A percentile compares a stretch with the other conserved stretches of the same genome.
Evolutionary conservation across 257 asterid species (phyloP).

Genomic region (Lithospermum erythrorhizon): DNA sequence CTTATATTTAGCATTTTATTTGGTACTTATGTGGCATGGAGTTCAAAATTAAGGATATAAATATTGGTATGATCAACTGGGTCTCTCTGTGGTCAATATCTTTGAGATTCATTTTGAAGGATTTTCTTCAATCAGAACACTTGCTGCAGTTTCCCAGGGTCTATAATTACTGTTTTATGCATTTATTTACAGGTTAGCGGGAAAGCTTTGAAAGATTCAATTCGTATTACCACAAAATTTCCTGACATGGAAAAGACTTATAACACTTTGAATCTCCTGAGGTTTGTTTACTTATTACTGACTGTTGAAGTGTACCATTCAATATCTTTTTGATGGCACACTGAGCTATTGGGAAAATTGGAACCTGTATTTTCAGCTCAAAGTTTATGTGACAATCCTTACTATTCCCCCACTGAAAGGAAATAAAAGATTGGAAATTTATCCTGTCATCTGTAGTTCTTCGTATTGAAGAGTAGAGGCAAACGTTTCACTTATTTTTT

Average conservation of each 20-base stretch:
- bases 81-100: not conserved
- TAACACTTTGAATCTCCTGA: slow-evolving; percentile 52
- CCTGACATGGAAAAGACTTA: slow-evolving; percentile 70
- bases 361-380: not conserved
- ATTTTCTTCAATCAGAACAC: not conserved
- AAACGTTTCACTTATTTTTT: no score
- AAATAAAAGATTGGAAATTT: no score
- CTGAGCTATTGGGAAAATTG: not conserved
- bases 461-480: no score
- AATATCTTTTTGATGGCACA: not conserved
- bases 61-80: not conserved
- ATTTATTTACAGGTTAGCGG: slow-evolving; percentile 50
- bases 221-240: slow-evolving; percentile 67
- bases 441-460: no score
- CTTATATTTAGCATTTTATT: not conserved
- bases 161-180: slow-evolving; percentile 4
- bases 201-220: slow-evolving; percentile 80
- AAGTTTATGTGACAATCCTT: no score
- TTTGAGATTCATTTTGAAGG: no score
- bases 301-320: not conserved
- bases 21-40: not conserved
- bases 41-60: not conserved
- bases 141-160: slow-evolving; percentile 10
- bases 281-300: slow-evolving; percentile 30
- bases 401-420: no score